Percentiles rank a stretch among this genome's conserved stretches.
Conservation (phyloP, 176 grass and related monocot genomes). For the Avena insularis region DNA sequence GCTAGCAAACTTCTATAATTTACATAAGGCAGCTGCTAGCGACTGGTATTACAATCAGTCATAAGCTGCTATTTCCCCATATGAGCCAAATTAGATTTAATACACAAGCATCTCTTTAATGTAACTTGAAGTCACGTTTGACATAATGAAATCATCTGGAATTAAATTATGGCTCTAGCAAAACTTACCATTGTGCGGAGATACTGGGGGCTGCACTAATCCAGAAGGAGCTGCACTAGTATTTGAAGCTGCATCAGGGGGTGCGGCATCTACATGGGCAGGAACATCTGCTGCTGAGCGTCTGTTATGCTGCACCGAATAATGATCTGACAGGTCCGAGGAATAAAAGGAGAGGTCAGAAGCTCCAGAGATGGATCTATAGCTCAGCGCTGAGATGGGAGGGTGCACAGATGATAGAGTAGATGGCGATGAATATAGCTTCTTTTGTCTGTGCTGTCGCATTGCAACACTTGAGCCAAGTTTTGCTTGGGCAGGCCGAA, state of each 20-base stretch:
- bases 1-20: slow-evolving; percentile 2
- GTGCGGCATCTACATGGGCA: slow-evolving; percentile 51
- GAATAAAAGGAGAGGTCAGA: slow-evolving; percentile 46
- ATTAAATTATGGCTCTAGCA: slow-evolving; percentile 29
- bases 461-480: slow-evolving; percentile 42
- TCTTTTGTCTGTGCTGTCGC: slow-evolving; percentile 41
- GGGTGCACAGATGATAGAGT: slow-evolving; percentile 41
- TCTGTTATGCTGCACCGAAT: slow-evolving; percentile 32
- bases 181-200: slow-evolving; percentile 67
- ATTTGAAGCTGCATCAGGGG: slow-evolving; percentile 62
- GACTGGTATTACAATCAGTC: not conserved
- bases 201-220: slow-evolving; percentile 64
- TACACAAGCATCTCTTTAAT: slow-evolving; percentile 8
- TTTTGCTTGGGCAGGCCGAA: slow-evolving; percentile 46
- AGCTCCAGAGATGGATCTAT: slow-evolving; percentile 42
- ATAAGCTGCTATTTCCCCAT: not conserved
- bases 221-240: slow-evolving; percentile 68
- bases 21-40: not conserved
- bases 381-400: slow-evolving; percentile 54
- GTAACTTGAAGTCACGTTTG: slow-evolving; percentile 21
- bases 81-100: slow-evolving; percentile 5
- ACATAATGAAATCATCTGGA: slow-evolving; percentile 28
- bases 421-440: slow-evolving; percentile 45
- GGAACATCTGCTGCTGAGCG: slow-evolving; percentile 46
- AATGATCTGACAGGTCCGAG: slow-evolving; percentile 43